Percentiles rank a stretch among this genome's conserved stretches.
Evolutionary conservation across 1,284 basidiomycete genomes (phyloP).

Genomic region (Ceratorhiza oryzae-sativae): DNA sequence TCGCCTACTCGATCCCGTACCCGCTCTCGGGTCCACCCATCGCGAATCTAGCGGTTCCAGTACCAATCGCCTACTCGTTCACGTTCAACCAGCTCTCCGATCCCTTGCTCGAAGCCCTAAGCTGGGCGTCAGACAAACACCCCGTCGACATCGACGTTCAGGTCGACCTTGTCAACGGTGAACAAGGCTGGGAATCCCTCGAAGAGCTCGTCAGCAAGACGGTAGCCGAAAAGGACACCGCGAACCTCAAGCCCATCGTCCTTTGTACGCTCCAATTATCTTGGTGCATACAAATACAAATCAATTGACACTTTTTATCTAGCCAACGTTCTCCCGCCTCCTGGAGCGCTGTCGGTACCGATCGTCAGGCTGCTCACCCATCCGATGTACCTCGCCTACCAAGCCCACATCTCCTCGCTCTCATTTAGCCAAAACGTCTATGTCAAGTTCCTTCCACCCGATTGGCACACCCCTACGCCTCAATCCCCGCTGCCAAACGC

Average conservation of each 20-base stretch:
- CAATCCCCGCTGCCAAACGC: constrained; percentile 52
- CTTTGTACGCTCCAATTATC: constrained; percentile 65
- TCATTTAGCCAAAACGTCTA: constrained; percentile 77
- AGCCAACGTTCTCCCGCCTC: constrained; percentile 89
- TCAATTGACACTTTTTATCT: constrained; percentile 38
- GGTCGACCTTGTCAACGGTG: constrained; percentile 54
- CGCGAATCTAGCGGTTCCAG: constrained; percentile 47
- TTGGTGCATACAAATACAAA: constrained; percentile 42
- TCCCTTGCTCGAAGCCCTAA: constrained; percentile 60
- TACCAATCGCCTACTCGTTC: constrained; percentile 63
- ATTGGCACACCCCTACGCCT: constrained; percentile 72
- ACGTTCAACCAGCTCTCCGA: constrained; percentile 60
- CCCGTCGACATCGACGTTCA: constrained; percentile 74
- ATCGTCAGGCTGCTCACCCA: constrained; percentile 80
- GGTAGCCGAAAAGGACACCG: constrained; percentile 49
- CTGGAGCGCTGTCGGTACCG: constrained; percentile 71
- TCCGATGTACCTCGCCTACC: constrained; percentile 73
- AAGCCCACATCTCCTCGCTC: constrained; percentile 74
- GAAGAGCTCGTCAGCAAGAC: constrained; percentile 76
- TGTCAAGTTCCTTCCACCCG: constrained; percentile 81
- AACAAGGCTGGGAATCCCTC: constrained; percentile 68
- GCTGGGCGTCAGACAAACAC: constrained; percentile 66
- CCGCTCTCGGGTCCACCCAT: constrained; percentile 7
- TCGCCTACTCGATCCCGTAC: constrained; percentile 51
- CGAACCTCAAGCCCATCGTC: constrained; percentile 58